These are phyloP conservation scores for Claviceps capensis DNA, from an alignment of 2,329 filamentous ascomycete species.

Conservation along the genomic window DNA sequence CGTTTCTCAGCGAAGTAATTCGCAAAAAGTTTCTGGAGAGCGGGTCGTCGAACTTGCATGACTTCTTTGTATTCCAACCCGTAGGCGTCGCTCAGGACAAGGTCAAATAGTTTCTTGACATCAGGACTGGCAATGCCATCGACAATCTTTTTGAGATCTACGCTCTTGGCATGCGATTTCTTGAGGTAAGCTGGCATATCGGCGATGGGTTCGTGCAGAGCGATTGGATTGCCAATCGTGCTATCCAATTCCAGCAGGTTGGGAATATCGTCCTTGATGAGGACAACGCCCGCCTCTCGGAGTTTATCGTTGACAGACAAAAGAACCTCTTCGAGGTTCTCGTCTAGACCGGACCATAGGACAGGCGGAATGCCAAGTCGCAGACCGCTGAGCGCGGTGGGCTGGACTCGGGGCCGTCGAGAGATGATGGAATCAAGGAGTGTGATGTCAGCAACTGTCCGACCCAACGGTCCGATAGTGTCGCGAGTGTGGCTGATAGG, in stretches of 20 bases:
- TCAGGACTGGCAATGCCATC: conserved; percentile 4
- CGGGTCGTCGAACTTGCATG: conserved; percentile 7
- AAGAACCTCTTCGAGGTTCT: conserved; percentile 4
- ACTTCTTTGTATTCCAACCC: conserved; percentile 4
- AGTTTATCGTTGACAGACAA: conserved; percentile 2
- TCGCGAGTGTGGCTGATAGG: conserved; percentile 53
- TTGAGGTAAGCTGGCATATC: conserved; percentile 7
- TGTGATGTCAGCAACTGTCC: conserved; percentile 51
- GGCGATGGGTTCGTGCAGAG: conserved; percentile 4
- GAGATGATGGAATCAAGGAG: conserved; percentile 50
- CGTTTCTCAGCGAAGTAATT: conserved; percentile 5
- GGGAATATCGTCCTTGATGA: conserved; percentile 8
- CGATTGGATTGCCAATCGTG: conserved; percentile 3
- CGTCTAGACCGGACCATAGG: conserved; percentile 8
- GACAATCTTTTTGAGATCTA: conserved; percentile 3
- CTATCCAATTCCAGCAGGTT: conserved; percentile 5
- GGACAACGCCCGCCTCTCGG: conserved; percentile 5
- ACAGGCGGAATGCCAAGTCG: conserved; percentile 7
- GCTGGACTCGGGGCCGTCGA: conserved; percentile 23
- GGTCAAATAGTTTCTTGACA: neutral
- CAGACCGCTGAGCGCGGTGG: conserved; percentile 2
- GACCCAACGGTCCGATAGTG: conserved; percentile 50
- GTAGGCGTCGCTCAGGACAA: conserved; percentile 1
- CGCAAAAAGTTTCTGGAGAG: conserved; percentile 7
- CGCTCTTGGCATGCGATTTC: conserved; percentile 1